A percentile compares a stretch with the other conserved stretches of the same genome.
Evolutionary conservation across 768 basidiomycete genomes (phyloP).

Genomic region (Boletales sp.): DNA sequence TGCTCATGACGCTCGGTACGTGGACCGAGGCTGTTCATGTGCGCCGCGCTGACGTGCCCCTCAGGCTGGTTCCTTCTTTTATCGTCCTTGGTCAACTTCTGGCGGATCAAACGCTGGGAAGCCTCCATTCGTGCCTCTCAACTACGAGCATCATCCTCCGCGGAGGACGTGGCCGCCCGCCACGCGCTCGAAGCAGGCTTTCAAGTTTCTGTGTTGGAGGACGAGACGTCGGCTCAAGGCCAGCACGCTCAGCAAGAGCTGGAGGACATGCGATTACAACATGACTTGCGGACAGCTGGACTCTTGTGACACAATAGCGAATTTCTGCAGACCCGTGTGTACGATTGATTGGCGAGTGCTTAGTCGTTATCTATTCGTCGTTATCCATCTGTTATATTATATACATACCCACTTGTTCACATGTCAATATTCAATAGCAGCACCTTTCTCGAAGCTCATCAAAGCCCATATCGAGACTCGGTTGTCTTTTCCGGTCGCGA

Average conservation of each 20-base stretch:
- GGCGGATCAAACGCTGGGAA: slow-evolving; percentile 86
- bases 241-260: slow-evolving; percentile 21
- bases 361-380: slow-evolving; percentile 8
- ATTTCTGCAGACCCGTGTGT: too few species aligned
- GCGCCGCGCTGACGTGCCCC: neutral
- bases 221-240: too few species aligned
- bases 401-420: slow-evolving; percentile 8
- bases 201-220: slow-evolving; percentile 36
- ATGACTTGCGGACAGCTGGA: slow-evolving; percentile 53
- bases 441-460: slow-evolving; percentile 6
- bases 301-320: slow-evolving; percentile 35
- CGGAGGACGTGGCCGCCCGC: slow-evolving; percentile 46
- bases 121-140: slow-evolving; percentile 52
- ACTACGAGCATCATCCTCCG: slow-evolving; percentile 16
- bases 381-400: slow-evolving; percentile 22
- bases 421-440: slow-evolving; percentile 4
- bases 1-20: slow-evolving; percentile 85
- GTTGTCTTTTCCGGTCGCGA: slow-evolving; percentile 62
- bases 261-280: slow-evolving; percentile 44
- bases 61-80: slow-evolving; percentile 89
- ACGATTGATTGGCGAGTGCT: neutral
- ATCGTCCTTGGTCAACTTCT: slow-evolving; percentile 76
- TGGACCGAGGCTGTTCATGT: neutral
- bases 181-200: slow-evolving; percentile 52
- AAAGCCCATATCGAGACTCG: slow-evolving; percentile 66